Evolutionary conservation across 257 asterid genomes (phyloP).

Genomic region (Verbascum thapsus): DNA sequence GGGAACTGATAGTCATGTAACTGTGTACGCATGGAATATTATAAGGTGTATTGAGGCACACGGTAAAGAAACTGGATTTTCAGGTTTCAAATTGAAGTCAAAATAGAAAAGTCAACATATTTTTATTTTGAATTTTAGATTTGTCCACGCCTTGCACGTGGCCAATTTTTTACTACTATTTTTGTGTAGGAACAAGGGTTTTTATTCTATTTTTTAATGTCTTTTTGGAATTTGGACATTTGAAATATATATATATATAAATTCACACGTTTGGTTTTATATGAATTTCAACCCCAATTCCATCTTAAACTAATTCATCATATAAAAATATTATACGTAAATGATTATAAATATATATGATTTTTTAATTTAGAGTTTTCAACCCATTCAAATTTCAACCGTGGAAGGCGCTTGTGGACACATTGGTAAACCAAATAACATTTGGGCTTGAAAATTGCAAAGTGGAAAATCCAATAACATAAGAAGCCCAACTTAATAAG

Average conservation of each 20-base stretch:
- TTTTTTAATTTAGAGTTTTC: no score
- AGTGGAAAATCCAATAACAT: no score
- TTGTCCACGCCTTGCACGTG: constrained; percentile 22
- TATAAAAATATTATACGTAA: no score
- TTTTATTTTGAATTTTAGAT: not conserved
- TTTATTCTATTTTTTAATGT: not conserved
- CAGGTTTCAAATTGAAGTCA: not conserved
- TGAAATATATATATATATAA: not conserved
- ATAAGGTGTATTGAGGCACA: not conserved
- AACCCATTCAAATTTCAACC: no score
- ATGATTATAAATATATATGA: no score
- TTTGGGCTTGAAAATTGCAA: not conserved
- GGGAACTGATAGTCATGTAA: constrained; percentile 6
- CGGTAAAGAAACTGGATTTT: not conserved
- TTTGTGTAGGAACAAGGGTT: not conserved
- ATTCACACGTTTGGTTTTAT: not conserved
- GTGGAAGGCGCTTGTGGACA: no score
- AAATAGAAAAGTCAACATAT: not conserved
- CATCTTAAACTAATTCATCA: no score
- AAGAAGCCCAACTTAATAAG: no score
- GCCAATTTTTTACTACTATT: constrained; percentile 7
- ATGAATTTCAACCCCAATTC: no score
- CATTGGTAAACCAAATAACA: no score
- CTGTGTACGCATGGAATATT: not conserved
- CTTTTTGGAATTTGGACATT: not conserved